Conservation (phyloP, 257 asterid genomes). For the Salvia splendens region DNA sequence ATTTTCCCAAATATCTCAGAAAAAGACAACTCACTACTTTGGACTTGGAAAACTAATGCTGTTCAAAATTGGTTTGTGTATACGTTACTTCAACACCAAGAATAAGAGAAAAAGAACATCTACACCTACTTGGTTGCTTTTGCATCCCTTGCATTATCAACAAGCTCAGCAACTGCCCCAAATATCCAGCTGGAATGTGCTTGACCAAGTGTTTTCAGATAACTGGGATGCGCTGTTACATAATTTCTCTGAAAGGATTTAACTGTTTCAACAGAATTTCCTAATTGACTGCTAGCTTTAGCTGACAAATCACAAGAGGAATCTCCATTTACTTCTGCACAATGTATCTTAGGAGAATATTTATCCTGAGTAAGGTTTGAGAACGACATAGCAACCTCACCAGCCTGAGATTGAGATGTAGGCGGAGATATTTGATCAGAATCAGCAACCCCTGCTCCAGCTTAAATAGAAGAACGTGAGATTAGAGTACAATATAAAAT, state of each 20-base stretch:
- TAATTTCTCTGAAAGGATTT: conserved; percentile 45
- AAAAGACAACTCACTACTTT: background rate
- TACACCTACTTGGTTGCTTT: conserved; percentile 65
- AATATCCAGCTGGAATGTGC: conserved; percentile 84
- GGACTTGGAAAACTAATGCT: conserved; percentile 1
- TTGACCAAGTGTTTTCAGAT: conserved; percentile 71
- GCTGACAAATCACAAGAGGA: conserved; percentile 35
- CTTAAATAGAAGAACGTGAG: conserved; percentile 24
- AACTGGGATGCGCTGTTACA: conserved; percentile 69
- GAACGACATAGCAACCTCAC: conserved; percentile 48
- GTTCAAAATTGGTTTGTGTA: background rate
- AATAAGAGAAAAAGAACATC: conserved; percentile 23
- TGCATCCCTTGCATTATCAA: conserved; percentile 85
- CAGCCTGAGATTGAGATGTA: conserved; percentile 27
- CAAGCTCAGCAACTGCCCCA: conserved; percentile 88
- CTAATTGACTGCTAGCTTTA: conserved; percentile 33
- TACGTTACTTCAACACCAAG: background rate
- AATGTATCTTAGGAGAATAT: conserved; percentile 31
- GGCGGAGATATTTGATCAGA: conserved; percentile 33
- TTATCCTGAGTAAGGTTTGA: conserved; percentile 41
- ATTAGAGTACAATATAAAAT: background rate
- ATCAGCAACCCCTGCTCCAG: conserved; percentile 30
- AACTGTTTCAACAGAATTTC: conserved; percentile 31
- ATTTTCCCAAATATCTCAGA: background rate
- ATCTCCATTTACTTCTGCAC: conserved; percentile 39